phyloP scores from a whole-genome alignment of 345 rosid species.

The Citrus australasica region DNA sequence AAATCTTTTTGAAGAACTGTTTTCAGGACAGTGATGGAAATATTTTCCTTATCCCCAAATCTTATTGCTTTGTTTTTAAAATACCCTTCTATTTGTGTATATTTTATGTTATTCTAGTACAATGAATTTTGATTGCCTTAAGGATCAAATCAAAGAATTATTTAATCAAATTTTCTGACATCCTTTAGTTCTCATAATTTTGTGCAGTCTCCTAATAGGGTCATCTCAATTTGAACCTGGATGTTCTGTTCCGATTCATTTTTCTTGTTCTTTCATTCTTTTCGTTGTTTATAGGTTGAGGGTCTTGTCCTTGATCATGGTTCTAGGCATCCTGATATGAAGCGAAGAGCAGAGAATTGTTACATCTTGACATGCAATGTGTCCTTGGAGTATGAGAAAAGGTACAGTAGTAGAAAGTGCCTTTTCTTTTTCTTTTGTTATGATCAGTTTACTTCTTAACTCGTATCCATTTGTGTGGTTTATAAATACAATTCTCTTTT shows the following conservation, averaged over 20 bases:
- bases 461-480: background rate
- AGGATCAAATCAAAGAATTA: background rate
- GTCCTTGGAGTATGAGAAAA: constrained; percentile 93
- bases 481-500: background rate
- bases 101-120: too few species aligned
- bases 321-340: constrained; percentile 99
- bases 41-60: background rate
- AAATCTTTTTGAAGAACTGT: background rate
- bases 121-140: too few species aligned
- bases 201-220: background rate
- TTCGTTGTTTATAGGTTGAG: constrained; percentile 53
- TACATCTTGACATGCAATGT: constrained; percentile 92
- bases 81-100: background rate
- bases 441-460: background rate
- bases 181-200: background rate
- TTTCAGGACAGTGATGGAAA: background rate
- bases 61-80: background rate
- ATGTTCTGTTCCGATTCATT: background rate
- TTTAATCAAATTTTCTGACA: background rate
- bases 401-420: constrained; percentile 35
- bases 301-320: constrained; percentile 99
- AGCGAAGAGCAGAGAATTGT: constrained; percentile 93
- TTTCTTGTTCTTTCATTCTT: background rate
- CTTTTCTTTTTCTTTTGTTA: background rate
- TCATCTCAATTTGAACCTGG: background rate